Evolutionary conservation across 768 basidiomycete species (phyloP), one percentile per base, ranked within the genome.

Genomic region (Mycena alexandri): DNA sequence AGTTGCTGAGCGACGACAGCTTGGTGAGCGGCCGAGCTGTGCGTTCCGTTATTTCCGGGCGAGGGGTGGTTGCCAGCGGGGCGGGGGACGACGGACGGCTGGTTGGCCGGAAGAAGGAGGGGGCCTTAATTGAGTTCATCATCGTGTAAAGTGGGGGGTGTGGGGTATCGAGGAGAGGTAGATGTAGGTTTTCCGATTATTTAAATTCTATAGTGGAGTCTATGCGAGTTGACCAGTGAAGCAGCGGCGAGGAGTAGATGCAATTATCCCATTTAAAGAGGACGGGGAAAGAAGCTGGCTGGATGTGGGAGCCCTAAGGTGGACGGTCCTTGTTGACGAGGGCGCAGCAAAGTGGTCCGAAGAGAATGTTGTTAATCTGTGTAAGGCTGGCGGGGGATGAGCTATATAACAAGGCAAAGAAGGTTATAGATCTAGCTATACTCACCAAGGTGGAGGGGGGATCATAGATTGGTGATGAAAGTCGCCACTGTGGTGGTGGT

Each of bases 301-400:
- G 68, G 38, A 38, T 38, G 50, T 24, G 52, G 55, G 36, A 75
- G 79, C 79, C 80, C 87, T 90, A 94, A 85, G 93, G 93, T 75
- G 93, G 93, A 71, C 89, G 83, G 84, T 94, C 91, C 59, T 87
- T 88, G 86, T 89, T 89, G 77, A 89, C 80, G 72, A 89, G 81
- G 78, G 80, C 75, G 78, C 82, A 84, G 67, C 79, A 85, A 81
- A 88, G 85, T 72, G 90, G 91, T 77, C 82, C 84, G 78, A 89
- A 85, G 85, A 88, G 83, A 80, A 79, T 83, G 84, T 82, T 82
- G 73, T 81, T 82, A 72, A 75, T 78, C 76, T 82, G 80, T 81
- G 79, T 83, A 74, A 81, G 77, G 76, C 85, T 86, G 74, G n/a
- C 55, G 11, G 38, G 70, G 58, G 41, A 25, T 65, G 13, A 55